These are phyloP conservation scores for Kernera saxatilis DNA, from an alignment of 345 rosid genomes.

Conservation along the genomic window DNA sequence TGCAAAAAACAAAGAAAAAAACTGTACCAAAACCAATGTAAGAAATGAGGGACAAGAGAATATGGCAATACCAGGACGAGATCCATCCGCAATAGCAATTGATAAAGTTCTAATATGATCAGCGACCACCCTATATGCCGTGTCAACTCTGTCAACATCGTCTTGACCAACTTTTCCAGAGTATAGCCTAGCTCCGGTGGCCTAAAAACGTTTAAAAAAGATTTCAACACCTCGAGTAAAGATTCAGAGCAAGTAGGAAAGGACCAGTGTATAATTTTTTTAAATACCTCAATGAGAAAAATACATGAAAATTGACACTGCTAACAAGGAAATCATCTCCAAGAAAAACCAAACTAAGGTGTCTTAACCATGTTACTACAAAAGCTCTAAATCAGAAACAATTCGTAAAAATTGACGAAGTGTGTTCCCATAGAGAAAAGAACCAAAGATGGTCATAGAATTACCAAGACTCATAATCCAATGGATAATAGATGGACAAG, in stretches of 20 bases:
- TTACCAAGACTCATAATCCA: background rate
- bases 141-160: conserved; percentile 63
- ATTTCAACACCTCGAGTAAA: background rate
- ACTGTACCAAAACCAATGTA: background rate
- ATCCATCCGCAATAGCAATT: conserved; percentile 87
- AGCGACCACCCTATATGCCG: conserved; percentile 92
- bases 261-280: background rate
- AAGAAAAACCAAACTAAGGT: background rate
- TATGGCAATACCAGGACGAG: conserved; percentile 63
- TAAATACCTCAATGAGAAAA: background rate
- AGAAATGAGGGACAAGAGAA: background rate
- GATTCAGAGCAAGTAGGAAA: background rate
- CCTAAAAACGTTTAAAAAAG: conserved; percentile 29
- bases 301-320: background rate
- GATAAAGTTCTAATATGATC: conserved; percentile 84
- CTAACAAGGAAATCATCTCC: background rate
- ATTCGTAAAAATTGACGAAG: background rate
- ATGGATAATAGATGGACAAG: background rate
- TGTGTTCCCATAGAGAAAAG: background rate
- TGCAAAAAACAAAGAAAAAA: background rate
- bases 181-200: conserved; percentile 65
- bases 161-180: conserved; percentile 79
- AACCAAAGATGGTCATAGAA: background rate
- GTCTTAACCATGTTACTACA: background rate
- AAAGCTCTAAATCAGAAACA: background rate